Conservation (phyloP, 768 basidiomycete species). For the Amylocystis lapponica region DNA sequence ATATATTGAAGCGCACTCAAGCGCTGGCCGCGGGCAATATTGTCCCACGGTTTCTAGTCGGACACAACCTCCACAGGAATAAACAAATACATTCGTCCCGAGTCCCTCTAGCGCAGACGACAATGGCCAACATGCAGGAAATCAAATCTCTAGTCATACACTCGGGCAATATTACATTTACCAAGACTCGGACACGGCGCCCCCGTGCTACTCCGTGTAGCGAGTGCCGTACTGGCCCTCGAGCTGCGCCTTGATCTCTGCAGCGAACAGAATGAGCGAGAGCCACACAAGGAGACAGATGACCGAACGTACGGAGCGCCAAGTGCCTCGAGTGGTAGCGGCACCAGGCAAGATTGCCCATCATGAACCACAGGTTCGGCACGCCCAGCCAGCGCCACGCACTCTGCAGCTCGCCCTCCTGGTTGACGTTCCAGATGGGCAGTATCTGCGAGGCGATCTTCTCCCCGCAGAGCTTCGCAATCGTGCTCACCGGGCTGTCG, state of each 20-base stretch:
- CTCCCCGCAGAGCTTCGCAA: constrained; percentile 41
- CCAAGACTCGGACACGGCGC: no score
- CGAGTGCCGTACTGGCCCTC: constrained; percentile 36
- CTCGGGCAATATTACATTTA: no score
- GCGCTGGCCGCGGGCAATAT: no score
- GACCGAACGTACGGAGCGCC: constrained; percentile 58
- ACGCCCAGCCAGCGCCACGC: constrained; percentile 46
- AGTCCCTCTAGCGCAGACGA: no score
- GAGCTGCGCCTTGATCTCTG: constrained; percentile 69
- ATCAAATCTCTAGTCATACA: no score
- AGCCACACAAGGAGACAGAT: neutral
- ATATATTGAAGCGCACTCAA: no score
- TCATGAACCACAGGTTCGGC: constrained; percentile 51
- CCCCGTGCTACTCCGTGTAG: no score
- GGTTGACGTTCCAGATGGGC: constrained; percentile 59
- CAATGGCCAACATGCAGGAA: no score
- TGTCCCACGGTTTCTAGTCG: no score
- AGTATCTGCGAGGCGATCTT: constrained; percentile 40
- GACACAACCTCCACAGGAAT: no score
- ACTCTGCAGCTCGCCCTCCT: constrained; percentile 56
- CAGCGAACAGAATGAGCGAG: neutral
- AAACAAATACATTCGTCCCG: no score
- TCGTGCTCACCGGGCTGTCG: constrained; percentile 35
- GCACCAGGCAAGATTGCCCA: constrained; percentile 56
- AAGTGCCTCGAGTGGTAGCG: constrained; percentile 66